Evolutionary conservation across 805 yeast species (phyloP), one percentile per base, ranked within the genome.

Genomic region (Hagleromyces aurorensis): DNA sequence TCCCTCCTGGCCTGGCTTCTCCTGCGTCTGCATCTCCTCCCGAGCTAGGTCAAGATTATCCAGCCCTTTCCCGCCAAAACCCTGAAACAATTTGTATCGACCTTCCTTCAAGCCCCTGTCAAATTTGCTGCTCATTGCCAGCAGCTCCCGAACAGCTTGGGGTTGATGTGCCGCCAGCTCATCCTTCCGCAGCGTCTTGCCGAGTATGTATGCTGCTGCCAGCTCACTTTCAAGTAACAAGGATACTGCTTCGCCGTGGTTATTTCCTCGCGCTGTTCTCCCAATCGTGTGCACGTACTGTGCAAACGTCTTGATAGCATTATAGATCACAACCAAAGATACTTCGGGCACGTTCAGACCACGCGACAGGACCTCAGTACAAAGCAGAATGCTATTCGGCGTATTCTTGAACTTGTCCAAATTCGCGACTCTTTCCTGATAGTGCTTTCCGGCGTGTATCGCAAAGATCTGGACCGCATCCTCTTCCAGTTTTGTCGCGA

Each of bases 271-370:
- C 0, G 96, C 98, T 0, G 98, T 91, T 34, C 98, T 65, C 0
- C 98, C 98, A 1, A 87, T 94, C 6, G 97, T 69, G 58, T 91
- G 98, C 8, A 91, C 89, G 49, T 91, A 91, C 52, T 91, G 97
- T 39, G 94, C 97, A 67, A 86, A 68, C 37, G 87, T 94, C 40
- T 69, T 82, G 1, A 95, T 94, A 0, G 84, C 69, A 41, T 81
- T 86, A 46, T 69, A 82, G 59, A 91, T 82, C 5, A 91, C 63
- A 2, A 91, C 97, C 24, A 87, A 54, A 34, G 75, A 75, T 15
- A 89, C 68, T 13, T 77, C 79, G 30, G 85, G 81, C n/a, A 91
- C 96, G 57, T 91, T 96, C 14, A 91, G 61, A 0, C 98, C 98
- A 38, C 98, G 67, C 0, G 98, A 95, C 3, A 96, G 85, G 15